Evolutionary conservation across 1,139 yeast genomes (phyloP).

Genomic region (Kodamaea ohmeri): DNA sequence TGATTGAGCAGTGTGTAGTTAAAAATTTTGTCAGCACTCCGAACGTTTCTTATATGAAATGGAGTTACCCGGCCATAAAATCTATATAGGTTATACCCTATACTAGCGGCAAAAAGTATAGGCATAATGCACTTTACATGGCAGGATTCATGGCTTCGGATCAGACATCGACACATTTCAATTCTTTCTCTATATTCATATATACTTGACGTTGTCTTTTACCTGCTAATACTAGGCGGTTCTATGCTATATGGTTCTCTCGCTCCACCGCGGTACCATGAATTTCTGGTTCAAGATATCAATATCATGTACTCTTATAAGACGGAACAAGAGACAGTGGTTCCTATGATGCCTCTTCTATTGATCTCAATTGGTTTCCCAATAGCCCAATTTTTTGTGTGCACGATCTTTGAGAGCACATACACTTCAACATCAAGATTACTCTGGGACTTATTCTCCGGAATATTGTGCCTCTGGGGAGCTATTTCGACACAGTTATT

Average conservation of each 20-base stretch:
- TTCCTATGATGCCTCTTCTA: slow-evolving; percentile 32
- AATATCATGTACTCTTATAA: slow-evolving; percentile 32
- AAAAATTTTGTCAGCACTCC: slow-evolving; percentile 5
- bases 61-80: slow-evolving; percentile 13
- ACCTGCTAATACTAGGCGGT: slow-evolving; percentile 22
- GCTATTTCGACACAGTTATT: slow-evolving; percentile 39
- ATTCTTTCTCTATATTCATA: slow-evolving; percentile 32
- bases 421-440: slow-evolving; percentile 23
- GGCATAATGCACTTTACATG: slow-evolving; percentile 11
- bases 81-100: slow-evolving; percentile 5
- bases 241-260: slow-evolving; percentile 32
- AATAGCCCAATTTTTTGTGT: slow-evolving; percentile 24
- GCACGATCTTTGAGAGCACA: slow-evolving; percentile 20
- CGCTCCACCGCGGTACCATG: slow-evolving; percentile 39
- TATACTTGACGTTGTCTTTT: slow-evolving; percentile 34
- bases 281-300: slow-evolving; percentile 37
- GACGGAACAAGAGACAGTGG: slow-evolving; percentile 30
- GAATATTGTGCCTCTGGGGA: slow-evolving; percentile 37
- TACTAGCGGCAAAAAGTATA: slow-evolving; percentile 6
- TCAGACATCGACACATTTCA: slow-evolving; percentile 18
- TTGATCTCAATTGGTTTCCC: slow-evolving; percentile 33
- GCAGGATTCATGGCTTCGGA: slow-evolving; percentile 10
- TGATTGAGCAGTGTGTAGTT: background rate
- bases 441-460: slow-evolving; percentile 43
- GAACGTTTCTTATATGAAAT: slow-evolving; percentile 6